Percentiles rank a stretch among this genome's conserved stretches.
Conservation (phyloP, 805 yeast species). For the Starmerella gropengiesseri region DNA sequence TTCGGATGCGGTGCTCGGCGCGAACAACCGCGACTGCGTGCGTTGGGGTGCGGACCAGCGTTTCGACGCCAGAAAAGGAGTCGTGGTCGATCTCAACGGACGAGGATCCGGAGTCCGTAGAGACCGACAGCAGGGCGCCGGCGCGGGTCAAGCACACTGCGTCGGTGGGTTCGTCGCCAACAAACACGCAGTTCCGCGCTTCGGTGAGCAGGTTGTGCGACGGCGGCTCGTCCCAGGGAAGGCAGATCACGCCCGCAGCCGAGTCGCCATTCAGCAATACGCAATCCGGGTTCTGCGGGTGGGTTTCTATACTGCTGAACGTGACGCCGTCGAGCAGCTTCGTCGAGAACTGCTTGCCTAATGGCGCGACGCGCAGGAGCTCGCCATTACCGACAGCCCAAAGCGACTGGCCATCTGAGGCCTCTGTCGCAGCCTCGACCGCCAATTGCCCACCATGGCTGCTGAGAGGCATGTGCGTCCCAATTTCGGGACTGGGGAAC, state of each 20-base stretch:
- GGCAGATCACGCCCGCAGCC: conserved; percentile 1
- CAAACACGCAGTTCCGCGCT: conserved; percentile 1
- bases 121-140: background rate
- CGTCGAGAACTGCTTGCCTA: background rate
- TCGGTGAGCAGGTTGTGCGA: background rate
- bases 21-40: conserved; percentile 1
- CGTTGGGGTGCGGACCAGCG: conserved; percentile 5
- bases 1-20: background rate
- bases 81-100: background rate
- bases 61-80: conserved; percentile 1
- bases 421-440: background rate
- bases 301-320: background rate
- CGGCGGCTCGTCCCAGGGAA: background rate
- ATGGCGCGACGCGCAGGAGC: background rate
- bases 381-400: conserved; percentile 1
- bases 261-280: background rate
- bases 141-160: background rate
- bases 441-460: background rate
- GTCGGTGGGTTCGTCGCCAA: background rate
- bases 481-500: too few relatives aligned
- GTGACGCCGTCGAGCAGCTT: conserved; percentile 1
- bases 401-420: background rate
- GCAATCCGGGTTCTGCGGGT: conserved; percentile 1
- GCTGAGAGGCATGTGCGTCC: too few relatives aligned
- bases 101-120: background rate